A percentile compares a stretch with the other conserved stretches of the same genome.
phyloP scores from a whole-genome alignment of 345 rosid genomes.

The Gossypium mustelinum region DNA sequence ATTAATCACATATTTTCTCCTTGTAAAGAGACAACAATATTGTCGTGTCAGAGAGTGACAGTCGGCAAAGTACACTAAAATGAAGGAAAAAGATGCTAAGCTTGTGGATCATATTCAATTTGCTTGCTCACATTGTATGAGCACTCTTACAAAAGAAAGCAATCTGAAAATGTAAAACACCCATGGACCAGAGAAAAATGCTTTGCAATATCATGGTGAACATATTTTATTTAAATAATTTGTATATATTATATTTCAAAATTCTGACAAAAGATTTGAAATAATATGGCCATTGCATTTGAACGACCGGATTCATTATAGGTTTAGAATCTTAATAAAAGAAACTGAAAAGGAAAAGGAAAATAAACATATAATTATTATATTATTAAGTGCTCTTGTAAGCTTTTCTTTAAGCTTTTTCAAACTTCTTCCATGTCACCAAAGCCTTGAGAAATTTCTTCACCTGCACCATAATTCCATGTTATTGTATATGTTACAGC shows the following conservation, averaged over 20 bases:
- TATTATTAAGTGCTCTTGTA: neutral
- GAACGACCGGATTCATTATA: neutral
- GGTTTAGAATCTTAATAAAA: neutral
- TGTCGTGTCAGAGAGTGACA: too few species aligned
- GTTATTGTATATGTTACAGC: neutral
- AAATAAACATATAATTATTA: neutral
- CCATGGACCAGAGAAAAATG: neutral
- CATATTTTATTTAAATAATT: neutral
- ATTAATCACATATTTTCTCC: too few species aligned
- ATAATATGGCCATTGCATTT: neutral
- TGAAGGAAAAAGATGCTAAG: too few species aligned
- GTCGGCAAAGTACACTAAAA: too few species aligned
- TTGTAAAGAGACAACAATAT: too few species aligned
- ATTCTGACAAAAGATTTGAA: conserved; percentile 2
- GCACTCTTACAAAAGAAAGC: neutral
- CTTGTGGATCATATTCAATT: too few species aligned
- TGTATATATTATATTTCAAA: neutral
- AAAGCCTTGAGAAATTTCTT: conserved; percentile 71
- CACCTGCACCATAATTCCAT: conserved; percentile 44
- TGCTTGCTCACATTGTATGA: too few species aligned
- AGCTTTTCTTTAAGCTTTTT: conserved; percentile 7
- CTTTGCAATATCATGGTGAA: neutral
- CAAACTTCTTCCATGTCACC: conserved; percentile 55
- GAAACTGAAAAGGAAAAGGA: neutral
- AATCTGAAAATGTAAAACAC: neutral